Conservation (phyloP, 225 moss, liverwort and hornwort genomes). For the Sphagnum contortum region DNA sequence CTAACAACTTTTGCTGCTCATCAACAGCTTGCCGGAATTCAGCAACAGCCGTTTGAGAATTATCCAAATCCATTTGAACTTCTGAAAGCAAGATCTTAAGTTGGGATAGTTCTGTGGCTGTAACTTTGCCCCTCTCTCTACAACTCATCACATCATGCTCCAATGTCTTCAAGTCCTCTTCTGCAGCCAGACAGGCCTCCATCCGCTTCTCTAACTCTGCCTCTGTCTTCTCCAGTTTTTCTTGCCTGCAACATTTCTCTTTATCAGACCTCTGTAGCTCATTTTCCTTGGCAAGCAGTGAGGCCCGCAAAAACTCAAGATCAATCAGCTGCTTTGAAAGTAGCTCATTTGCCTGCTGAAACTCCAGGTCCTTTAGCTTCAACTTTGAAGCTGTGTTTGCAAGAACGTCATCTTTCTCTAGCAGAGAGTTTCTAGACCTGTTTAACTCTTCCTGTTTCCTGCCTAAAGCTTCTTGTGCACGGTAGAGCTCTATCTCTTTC, state of each 20-base stretch:
- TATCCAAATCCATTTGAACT: slow-evolving; percentile 31
- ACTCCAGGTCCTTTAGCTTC: slow-evolving; percentile 16
- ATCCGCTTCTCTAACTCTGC: slow-evolving; percentile 18
- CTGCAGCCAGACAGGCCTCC: slow-evolving; percentile 25
- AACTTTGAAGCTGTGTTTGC: slow-evolving; percentile 16
- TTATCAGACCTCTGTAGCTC: slow-evolving; percentile 12
- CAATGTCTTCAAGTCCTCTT: slow-evolving; percentile 22
- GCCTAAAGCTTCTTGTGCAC: slow-evolving; percentile 13
- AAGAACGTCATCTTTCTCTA: slow-evolving; percentile 28
- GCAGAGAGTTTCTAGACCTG: slow-evolving; percentile 8
- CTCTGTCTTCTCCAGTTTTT: slow-evolving; percentile 22
- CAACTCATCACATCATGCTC: slow-evolving; percentile 21
- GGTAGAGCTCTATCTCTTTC: slow-evolving; percentile 19
- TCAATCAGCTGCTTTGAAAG: slow-evolving; percentile 18
- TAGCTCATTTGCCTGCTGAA: slow-evolving; percentile 19
- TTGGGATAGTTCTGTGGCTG: slow-evolving; percentile 15
- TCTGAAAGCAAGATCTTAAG: slow-evolving; percentile 21
- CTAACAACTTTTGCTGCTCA: slow-evolving; percentile 22
- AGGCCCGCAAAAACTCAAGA: slow-evolving; percentile 11
- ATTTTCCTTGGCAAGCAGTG: slow-evolving; percentile 23
- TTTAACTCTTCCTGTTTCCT: slow-evolving; percentile 22
- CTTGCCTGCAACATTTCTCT: slow-evolving; percentile 22
- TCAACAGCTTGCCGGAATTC: slow-evolving; percentile 16
- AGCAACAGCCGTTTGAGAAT: slow-evolving; percentile 20
- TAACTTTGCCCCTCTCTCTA: slow-evolving; percentile 10